Base-by-base conservation (phyloP, 23 red algal species). In the Gracilariopsis chorda region DNA sequence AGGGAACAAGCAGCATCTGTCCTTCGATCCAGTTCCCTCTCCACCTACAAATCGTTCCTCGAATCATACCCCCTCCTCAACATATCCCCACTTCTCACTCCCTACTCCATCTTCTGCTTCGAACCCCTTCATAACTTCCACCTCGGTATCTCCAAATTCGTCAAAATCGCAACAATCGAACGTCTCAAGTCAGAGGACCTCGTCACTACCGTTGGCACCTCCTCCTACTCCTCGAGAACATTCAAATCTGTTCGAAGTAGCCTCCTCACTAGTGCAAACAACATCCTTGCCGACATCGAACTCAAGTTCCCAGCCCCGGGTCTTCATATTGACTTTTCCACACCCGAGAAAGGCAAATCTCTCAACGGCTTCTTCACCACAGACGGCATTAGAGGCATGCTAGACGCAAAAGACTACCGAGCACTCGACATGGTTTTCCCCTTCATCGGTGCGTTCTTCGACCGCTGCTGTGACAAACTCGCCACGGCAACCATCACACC, bases 391-490 rank as follows among this genome's bases (percentile, higher is more conserved):
- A 25, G 23, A 44, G 0, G 82, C 40, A 86, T 86, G 60, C 6
- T 86, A 25, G 82, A 86, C 10, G 82, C 61, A 36, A 73, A 86
- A 51, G 82, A 86, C 59, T 86, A 36, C 40, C 64, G 57, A 13
- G 60, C 55, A 34, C 55, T 84, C 37, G 80, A 84, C 80, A 84
- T 84, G 80, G 80, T 84, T 1, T 39, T 62, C 78, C 78, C 78
- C 12, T 83, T 83, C 51, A 44, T 83, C 5, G 78, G 53, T 17
- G 78, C 78, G 7, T 64, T 62, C 33, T 33, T 83, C 40, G 28
- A 64, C 57, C 51, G 78, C 11, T 83, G 78, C 52, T 83, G 78
- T 7, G 36, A 45, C 51, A 36, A 86, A 72, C 27, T 40, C 10
- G 14, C 28, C 30, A 13, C 43, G 6, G 60, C 82, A 23, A 36